A percentile compares a stretch with the other conserved stretches of the same genome.
phyloP scores from a whole-genome alignment of 352 stramenopile species.

The Phytophthora pluvialis region DNA sequence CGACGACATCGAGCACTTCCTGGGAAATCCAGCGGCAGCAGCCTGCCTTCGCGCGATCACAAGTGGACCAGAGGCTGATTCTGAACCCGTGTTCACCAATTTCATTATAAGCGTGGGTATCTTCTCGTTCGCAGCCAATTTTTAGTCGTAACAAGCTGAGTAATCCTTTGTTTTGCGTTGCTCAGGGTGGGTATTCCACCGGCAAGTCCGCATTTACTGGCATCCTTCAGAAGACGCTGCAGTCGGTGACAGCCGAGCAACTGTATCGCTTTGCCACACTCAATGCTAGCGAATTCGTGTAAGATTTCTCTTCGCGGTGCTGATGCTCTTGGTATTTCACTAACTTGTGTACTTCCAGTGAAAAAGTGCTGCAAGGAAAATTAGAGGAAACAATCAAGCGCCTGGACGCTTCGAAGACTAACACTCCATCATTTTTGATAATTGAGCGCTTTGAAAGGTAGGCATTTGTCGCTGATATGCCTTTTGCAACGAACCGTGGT shows the following conservation, averaged over 20 bases:
- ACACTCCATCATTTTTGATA: slow-evolving; percentile 43
- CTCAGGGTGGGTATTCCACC: slow-evolving; percentile 49
- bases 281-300: slow-evolving; percentile 50
- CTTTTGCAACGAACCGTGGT: not conserved
- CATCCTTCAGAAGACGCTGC: slow-evolving; percentile 45
- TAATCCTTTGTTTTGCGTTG: not conserved
- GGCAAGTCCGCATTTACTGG: slow-evolving; percentile 62
- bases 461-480: not conserved
- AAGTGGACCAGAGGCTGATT: slow-evolving; percentile 37
- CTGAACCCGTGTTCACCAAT: slow-evolving; percentile 42
- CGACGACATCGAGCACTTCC: slow-evolving; percentile 42
- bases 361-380: slow-evolving; percentile 24
- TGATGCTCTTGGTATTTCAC: not conserved
- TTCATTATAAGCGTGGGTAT: slow-evolving; percentile 67
- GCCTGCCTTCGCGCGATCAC: slow-evolving; percentile 35
- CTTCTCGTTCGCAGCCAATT: not conserved
- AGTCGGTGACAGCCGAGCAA: slow-evolving; percentile 20
- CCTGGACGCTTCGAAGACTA: slow-evolving; percentile 32
- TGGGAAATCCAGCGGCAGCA: slow-evolving; percentile 52
- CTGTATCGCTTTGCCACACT: slow-evolving; percentile 42
- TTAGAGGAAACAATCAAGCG: slow-evolving; percentile 23
- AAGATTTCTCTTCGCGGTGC: slow-evolving; percentile 3
- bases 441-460: slow-evolving; percentile 73
- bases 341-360: slow-evolving; percentile 12
- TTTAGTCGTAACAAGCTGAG: not conserved